Evolutionary conservation across 129 eudicot species (phyloP), one percentile per base, ranked within the genome.

Genomic region (Helichrysum umbraculigerum): DNA sequence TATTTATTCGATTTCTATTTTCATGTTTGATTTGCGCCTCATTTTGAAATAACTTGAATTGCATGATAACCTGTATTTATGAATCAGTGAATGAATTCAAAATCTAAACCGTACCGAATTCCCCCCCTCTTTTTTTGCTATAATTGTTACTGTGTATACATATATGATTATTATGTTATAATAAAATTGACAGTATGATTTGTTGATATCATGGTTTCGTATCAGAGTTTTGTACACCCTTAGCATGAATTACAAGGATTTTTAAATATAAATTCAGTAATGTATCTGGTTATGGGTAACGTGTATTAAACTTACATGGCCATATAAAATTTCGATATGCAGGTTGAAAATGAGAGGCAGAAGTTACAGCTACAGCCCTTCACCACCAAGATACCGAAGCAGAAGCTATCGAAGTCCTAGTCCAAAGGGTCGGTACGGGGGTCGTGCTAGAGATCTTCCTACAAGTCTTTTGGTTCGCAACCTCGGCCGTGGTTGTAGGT

Each of bases 381-480:
- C 96, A 4, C 92, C 96, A 33, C 82, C 89, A 16, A 87, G 93
- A 76, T 76, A 90, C 71, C 73, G 84, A 62, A 84, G 96, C 83
- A 82, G 93, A 70, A 79, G 86, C 66, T 59, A 66, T 30, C 82
- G 91, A 51, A 89, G 93, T 81, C 98, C 96, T 5, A 87, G 90
- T 56, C 91, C 96, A 8, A 92, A 83, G 83, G 85, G 83, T 29
- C 81, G 84, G 2, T 73, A 83, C 64, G 79, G 90, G 17, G 85
- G 82, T 50, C 89, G 79, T 81, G 83, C 73, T 51, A 83, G 76
- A 77, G 96, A 92, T 61, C 84, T 74, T 41, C 91, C 98, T 34
- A 89, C 96, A 5, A 92, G 98, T 64, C 89, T 92, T 44, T 79
- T 92, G 85, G 91, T 92, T 54, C 93, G 96, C 65, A 92, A 92